These are phyloP conservation scores for Tieghemostelium lacteum DNA, from an alignment of 78 protist species.

Conservation along the genomic window DNA sequence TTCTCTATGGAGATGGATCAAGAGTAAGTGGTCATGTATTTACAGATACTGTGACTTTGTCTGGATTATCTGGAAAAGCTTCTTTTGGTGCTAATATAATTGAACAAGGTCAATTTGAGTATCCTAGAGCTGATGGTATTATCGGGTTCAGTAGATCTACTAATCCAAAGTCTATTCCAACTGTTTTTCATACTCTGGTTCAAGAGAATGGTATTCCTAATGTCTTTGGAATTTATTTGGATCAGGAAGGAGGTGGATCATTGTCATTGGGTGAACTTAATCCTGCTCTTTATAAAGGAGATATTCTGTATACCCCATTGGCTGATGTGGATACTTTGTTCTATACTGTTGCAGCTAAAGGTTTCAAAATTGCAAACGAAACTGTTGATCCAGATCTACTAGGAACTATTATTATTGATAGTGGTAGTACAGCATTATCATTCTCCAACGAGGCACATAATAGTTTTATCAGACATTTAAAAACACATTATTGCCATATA, in stretches of 20 bases:
- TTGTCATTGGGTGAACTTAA: constrained; percentile 49
- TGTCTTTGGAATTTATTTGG: constrained; percentile 52
- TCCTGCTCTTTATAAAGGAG: constrained; percentile 16
- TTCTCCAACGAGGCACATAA: constrained; percentile 36
- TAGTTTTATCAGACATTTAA: background rate
- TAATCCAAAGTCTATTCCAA: constrained; percentile 42
- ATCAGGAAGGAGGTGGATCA: constrained; percentile 55
- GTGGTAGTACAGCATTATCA: constrained; percentile 44
- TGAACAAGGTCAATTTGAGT: constrained; percentile 55
- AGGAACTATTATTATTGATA: constrained; percentile 64
- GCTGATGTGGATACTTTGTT: background rate
- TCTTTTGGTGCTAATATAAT: constrained; percentile 56
- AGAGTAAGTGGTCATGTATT: constrained; percentile 23
- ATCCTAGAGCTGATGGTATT: constrained; percentile 80
- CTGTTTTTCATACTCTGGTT: constrained; percentile 58
- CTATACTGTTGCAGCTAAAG: constrained; percentile 31
- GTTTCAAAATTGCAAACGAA: background rate
- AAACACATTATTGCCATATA: constrained; percentile 33
- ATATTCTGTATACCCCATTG: constrained; percentile 58
- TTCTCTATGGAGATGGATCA: constrained; percentile 76
- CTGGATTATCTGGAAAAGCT: constrained; percentile 14
- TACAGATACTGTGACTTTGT: constrained; percentile 23
- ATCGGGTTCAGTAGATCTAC: constrained; percentile 68
- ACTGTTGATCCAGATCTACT: background rate
- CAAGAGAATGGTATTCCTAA: constrained; percentile 7